A percentile compares a stretch with the other conserved stretches of the same genome.
Evolutionary conservation across 1,139 yeast genomes (phyloP).

Genomic region (Meyerozyma sp.): DNA sequence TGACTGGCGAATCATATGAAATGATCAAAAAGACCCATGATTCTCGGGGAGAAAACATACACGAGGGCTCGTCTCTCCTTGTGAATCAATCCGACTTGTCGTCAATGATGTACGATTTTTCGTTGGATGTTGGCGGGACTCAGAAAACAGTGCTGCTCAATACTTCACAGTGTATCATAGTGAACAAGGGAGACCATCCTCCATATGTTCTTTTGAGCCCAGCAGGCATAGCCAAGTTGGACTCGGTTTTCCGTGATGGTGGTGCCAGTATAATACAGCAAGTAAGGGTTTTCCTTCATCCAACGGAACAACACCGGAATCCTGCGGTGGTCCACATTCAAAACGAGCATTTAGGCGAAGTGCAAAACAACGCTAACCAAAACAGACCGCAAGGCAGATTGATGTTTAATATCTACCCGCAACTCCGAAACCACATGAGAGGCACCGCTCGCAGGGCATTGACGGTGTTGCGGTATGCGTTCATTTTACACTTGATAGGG

Average conservation of each 20-base stretch:
- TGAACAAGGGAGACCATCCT: conserved; percentile 26
- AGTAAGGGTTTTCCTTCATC: background rate
- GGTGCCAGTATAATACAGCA: background rate
- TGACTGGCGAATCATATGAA: conserved; percentile 24
- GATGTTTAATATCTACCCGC: background rate
- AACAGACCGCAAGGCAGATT: background rate
- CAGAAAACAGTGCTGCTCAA: conserved; percentile 19
- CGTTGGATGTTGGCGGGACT: conserved; percentile 9
- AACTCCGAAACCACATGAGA: background rate
- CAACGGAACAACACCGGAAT: background rate
- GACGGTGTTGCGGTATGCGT: background rate
- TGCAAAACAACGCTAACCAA: background rate
- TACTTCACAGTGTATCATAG: conserved; percentile 40
- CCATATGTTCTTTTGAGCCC: conserved; percentile 38
- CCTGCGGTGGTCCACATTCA: background rate
- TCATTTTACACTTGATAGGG: conserved; percentile 10
- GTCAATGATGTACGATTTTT: conserved; percentile 17
- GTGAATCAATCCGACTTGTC: conserved; percentile 22
- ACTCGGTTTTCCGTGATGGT: conserved; percentile 2
- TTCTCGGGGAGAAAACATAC: conserved; percentile 2
- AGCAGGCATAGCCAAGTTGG: conserved; percentile 28
- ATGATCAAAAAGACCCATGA: conserved; percentile 9
- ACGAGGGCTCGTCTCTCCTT: conserved; percentile 10
- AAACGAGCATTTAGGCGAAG: background rate
- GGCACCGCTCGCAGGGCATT: background rate